Evolutionary conservation across 2,329 filamentous ascomycete genomes (phyloP).

Genomic region (Tolypocladium sp.): DNA sequence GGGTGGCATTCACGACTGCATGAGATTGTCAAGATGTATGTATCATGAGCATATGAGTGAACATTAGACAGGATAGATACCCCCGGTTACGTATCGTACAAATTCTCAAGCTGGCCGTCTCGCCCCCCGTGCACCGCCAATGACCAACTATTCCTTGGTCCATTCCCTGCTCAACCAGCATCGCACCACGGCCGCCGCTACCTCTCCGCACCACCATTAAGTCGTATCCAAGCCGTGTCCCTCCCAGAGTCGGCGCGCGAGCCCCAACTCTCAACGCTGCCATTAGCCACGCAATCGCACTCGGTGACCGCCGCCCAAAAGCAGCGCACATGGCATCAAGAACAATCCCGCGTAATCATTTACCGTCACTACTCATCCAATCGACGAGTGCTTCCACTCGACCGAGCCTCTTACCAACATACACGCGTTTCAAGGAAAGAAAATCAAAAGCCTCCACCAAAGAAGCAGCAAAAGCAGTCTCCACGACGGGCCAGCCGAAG

Average conservation of each 20-base stretch:
- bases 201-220: neutral
- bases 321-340: neutral
- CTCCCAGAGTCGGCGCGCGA: neutral
- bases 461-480: neutral
- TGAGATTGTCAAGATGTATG: neutral
- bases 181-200: neutral
- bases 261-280: neutral
- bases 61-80: neutral
- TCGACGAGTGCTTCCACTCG: neutral
- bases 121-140: neutral
- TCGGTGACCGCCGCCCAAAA: neutral
- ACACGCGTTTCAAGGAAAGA: neutral
- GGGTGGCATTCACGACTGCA: neutral
- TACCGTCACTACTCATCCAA: constrained; percentile 1
- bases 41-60: neutral
- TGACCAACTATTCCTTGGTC: neutral
- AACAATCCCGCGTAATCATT: neutral
- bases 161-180: neutral
- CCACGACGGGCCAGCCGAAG: constrained; percentile 24
- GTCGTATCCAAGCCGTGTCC: neutral
- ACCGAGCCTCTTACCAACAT: constrained; percentile 1
- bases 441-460: neutral
- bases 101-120: neutral
- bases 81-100: neutral
- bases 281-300: neutral